phyloP scores from a whole-genome alignment of 352 stramenopile genomes.

The Nothophytophthora sp. region DNA sequence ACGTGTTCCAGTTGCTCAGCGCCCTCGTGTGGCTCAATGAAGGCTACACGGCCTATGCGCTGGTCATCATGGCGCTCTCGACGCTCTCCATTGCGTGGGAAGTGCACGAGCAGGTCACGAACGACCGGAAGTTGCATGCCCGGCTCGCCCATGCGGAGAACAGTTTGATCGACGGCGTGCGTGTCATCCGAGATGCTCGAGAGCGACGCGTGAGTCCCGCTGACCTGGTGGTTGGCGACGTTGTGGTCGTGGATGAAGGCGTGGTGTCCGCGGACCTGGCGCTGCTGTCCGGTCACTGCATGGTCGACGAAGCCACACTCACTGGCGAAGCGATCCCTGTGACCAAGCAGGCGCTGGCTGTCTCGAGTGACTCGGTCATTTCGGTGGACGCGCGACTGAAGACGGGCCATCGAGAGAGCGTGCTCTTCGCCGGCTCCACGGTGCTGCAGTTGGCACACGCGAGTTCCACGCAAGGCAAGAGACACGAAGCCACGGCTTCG shows the following conservation, averaged over 20 bases:
- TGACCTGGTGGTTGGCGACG: constrained; percentile 66
- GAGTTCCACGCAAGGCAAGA: constrained; percentile 18
- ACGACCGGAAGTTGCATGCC: constrained; percentile 59
- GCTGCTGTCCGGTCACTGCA: constrained; percentile 64
- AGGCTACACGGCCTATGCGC: constrained; percentile 64
- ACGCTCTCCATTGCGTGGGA: constrained; percentile 73
- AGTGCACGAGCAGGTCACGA: constrained; percentile 61
- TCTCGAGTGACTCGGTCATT: background rate
- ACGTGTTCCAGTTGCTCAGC: constrained; percentile 75
- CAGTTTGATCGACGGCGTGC: constrained; percentile 55
- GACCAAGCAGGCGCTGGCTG: constrained; percentile 47
- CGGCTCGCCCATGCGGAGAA: constrained; percentile 53
- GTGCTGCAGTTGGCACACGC: constrained; percentile 37
- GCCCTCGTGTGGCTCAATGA: constrained; percentile 72
- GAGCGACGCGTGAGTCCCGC: constrained; percentile 39
- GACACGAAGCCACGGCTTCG: constrained; percentile 28
- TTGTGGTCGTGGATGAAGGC: constrained; percentile 67
- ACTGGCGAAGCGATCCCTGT: constrained; percentile 84
- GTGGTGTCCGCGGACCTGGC: constrained; percentile 67
- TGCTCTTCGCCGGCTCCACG: constrained; percentile 65
- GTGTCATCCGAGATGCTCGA: constrained; percentile 58
- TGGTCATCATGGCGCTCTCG: constrained; percentile 65
- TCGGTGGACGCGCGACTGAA: constrained; percentile 39
- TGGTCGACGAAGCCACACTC: constrained; percentile 74
- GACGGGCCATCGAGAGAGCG: constrained; percentile 44